These are phyloP conservation scores for Aphanomyces euteiches DNA, from an alignment of 352 stramenopile genomes.

Conservation along the genomic window DNA sequence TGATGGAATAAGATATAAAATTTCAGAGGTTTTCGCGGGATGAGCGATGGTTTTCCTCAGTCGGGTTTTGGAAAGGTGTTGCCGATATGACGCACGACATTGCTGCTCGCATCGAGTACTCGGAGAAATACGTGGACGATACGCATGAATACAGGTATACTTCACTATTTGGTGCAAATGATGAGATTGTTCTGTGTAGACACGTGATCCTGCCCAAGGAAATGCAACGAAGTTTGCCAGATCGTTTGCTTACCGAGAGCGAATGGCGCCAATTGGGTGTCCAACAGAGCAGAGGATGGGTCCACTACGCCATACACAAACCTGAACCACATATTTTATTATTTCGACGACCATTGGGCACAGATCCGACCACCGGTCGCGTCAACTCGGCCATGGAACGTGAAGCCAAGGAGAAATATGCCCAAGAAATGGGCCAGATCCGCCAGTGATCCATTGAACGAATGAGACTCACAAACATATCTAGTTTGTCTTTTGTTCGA, in stretches of 20 bases:
- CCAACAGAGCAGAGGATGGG: conserved; percentile 97
- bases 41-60: not conserved
- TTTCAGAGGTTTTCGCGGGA: conserved; percentile 3
- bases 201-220: conserved; percentile 98
- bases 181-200: conserved; percentile 35
- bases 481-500: too few relatives aligned
- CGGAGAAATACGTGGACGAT: conserved; percentile 93
- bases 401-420: conserved; percentile 95
- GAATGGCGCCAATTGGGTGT: conserved; percentile 98
- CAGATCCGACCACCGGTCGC: conserved; percentile 92
- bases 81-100: conserved; percentile 72
- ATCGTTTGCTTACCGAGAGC: conserved; percentile 93
- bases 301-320: conserved; percentile 99
- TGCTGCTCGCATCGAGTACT: conserved; percentile 92
- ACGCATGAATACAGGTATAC: conserved; percentile 89
- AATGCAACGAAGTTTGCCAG: conserved; percentile 94
- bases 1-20: conserved; percentile 6
- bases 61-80: not conserved
- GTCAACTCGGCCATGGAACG: conserved; percentile 93
- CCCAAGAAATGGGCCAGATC: conserved; percentile 44
- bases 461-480: not conserved
- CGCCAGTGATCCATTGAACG: conserved; percentile 14
- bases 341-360: conserved; percentile 96
- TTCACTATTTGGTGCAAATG: not conserved
- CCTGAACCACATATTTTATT: conserved; percentile 99